A percentile compares a stretch with the other conserved stretches of the same genome.
Conservation (phyloP, 306 rosid species). For the Cyclanthera cordifolia region DNA sequence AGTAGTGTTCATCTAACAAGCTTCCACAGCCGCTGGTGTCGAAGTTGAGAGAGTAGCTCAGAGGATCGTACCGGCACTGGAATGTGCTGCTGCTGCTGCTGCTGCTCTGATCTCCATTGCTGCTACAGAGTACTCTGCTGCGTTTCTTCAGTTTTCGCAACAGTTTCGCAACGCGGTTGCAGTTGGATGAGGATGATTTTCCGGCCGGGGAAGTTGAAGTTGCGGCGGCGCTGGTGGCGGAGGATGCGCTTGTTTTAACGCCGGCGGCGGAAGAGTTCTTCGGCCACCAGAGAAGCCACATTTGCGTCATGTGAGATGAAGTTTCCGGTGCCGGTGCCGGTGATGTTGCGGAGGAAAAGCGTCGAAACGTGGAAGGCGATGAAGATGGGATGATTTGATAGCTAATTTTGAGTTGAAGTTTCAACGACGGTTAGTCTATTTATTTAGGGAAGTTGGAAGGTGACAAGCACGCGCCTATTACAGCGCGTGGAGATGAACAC, state of each 20-base stretch:
- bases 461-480: background rate
- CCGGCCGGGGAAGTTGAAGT: background rate
- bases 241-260: no score
- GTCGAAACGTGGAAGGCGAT: no score
- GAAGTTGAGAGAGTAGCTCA: slow-evolving; percentile 75
- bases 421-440: background rate
- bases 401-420: no score
- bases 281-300: slow-evolving; percentile 28
- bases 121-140: slow-evolving; percentile 3
- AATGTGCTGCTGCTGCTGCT: slow-evolving; percentile 26
- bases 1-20: slow-evolving; percentile 54
- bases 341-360: no score
- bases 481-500: background rate
- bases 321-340: no score
- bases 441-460: background rate
- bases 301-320: slow-evolving; percentile 11
- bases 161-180: slow-evolving; percentile 26
- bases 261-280: slow-evolving; percentile 16
- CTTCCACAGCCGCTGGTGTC: slow-evolving; percentile 52
- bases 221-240: background rate
- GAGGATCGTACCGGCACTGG: slow-evolving; percentile 63
- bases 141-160: slow-evolving; percentile 48
- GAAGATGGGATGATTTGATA: no score
- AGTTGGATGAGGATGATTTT: background rate
- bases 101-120: slow-evolving; percentile 11